Base-by-base conservation (phyloP, 805 yeast genomes). In the Millerago galiae region DNA sequence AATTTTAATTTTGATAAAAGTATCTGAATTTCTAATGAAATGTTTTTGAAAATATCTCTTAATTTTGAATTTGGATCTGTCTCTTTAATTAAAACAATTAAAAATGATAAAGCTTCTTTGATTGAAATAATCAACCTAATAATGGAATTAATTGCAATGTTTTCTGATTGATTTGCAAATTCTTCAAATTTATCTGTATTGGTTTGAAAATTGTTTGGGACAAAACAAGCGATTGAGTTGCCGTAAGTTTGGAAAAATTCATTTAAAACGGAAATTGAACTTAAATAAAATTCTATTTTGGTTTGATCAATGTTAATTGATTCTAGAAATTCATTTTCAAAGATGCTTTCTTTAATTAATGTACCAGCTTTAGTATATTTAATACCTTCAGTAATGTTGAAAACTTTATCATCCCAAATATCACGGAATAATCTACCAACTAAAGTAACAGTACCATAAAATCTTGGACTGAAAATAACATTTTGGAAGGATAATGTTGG, bases 401-500 rank as follows among this genome's bases (percentile, higher is more conserved):
- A 85, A 3, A 90, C 83, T 41, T 77, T 81, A 29, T 68, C 68
- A 42, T 71, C 72, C 99, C 99, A 93, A 37, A 79, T 70, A 15
- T 80, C 81, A 49, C 95, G 74, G 48, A 91, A 77, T 14, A 90
- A 62, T 51, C 98, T 75, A 1, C 96, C 74, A 27, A 89, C 68
- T 45, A 89, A 74, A 21, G 88, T 71, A 12, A 91, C 81, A 14
- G 87, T 76, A 37, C 96, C 98, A 59, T 87, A 90, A 54, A 90
- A 89, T 51, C 96, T 71, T 52, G 95, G 95, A 63, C 96, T 86
- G 46, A 93, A 72, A 26, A 85, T 78, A n/a, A 91, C 95, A 59
- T 81, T 82, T 49, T 81, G 85, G 38, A 82, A 71, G 30, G 75
- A 70, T 51, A 64, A 59, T 3, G 54, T 61, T 51, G 60, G 43